Conservation (phyloP, 2,329 filamentous ascomycete species). For the Paecilomyces formosus region DNA sequence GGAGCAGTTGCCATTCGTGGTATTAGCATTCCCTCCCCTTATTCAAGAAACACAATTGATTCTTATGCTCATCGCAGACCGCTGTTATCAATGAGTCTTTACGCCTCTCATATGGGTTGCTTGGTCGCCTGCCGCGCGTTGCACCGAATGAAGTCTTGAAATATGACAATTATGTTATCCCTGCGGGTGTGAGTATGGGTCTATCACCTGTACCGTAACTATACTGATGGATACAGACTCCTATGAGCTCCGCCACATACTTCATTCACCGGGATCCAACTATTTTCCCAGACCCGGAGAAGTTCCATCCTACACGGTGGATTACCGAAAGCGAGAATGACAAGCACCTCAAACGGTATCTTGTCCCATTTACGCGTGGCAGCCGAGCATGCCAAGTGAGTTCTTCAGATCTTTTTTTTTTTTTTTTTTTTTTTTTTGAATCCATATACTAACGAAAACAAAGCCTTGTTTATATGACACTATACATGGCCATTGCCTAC, state of each 20-base stretch:
- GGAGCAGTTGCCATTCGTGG: constrained; percentile 7
- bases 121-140: not conserved
- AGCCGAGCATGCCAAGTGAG: constrained; percentile 12
- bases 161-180: constrained; percentile 10
- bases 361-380: constrained; percentile 15
- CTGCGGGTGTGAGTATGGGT: constrained; percentile 9
- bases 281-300: constrained; percentile 15
- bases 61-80: not conserved
- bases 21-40: not conserved
- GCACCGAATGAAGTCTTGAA: constrained; percentile 6
- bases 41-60: not conserved
- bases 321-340: constrained; percentile 7
- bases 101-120: not conserved
- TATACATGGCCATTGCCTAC: too few species aligned
- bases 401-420: too few species aligned
- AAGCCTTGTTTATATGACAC: too few species aligned
- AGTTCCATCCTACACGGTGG: constrained; percentile 16
- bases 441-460: too few species aligned
- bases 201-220: not conserved
- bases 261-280: constrained; percentile 14
- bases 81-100: not conserved
- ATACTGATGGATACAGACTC: constrained; percentile 5
- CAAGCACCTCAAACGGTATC: constrained; percentile 12
- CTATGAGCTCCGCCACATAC: constrained; percentile 13
- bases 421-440: too few species aligned